These are phyloP conservation scores for Lipomyces kockii DNA, from an alignment of 805 yeast species.

Conservation along the genomic window DNA sequence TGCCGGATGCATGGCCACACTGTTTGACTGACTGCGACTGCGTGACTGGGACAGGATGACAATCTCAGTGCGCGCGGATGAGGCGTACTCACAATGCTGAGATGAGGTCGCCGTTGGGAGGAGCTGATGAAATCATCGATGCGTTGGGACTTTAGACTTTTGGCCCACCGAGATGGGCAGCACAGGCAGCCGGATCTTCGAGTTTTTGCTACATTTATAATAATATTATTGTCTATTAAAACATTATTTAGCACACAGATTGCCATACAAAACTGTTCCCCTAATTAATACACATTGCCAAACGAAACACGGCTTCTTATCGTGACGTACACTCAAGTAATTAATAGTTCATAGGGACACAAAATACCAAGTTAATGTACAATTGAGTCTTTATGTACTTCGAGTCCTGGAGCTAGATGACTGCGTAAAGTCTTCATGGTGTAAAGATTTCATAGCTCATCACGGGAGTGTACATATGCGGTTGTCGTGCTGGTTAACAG, in stretches of 20 bases:
- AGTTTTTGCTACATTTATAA: too few relatives aligned
- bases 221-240: too few relatives aligned
- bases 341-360: not conserved
- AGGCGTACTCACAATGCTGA: too few relatives aligned
- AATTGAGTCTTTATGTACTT: not conserved
- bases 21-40: not conserved
- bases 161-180: too few relatives aligned
- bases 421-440: not conserved
- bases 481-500: not conserved
- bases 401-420: not conserved
- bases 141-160: not conserved
- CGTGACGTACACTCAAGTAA: not conserved
- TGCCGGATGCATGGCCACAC: too few relatives aligned
- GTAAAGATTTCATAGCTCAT: not conserved
- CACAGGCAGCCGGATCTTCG: too few relatives aligned
- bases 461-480: not conserved
- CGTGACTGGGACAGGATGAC: not conserved
- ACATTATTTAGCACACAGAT: not conserved
- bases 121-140: not conserved
- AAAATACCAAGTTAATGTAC: not conserved
- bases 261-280: not conserved
- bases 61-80: too few relatives aligned
- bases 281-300: not conserved
- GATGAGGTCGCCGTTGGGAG: not conserved
- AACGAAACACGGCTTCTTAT: not conserved